Evolutionary conservation across 345 rosid genomes (phyloP), one percentile per base, ranked within the genome.

Genomic region (Gossypium sturtianum): DNA sequence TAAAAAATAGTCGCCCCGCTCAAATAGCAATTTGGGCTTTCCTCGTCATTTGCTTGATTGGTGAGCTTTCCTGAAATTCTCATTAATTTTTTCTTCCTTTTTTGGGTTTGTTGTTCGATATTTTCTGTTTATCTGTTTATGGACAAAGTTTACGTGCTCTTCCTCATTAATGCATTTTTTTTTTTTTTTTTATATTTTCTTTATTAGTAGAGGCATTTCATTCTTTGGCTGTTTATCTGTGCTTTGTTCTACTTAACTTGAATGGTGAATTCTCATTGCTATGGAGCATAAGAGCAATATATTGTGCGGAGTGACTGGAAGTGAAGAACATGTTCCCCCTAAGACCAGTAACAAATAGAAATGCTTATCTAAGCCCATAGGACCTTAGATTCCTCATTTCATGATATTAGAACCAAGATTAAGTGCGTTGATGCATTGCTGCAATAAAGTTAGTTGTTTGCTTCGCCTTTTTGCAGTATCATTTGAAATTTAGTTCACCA

Each of bases 1-100:
- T 91, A 88, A 93, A 84, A 78, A 89, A 89, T 81, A 76, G 86
- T 77, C 92, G 87, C 72, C 78, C 89, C 9, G 75, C 80, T 77
- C 85, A 83, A 66, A 71, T 89, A 56, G 73, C 84, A 45, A 66
- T 90, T 70, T 90, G 79, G 82, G 58, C 84, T 72, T 77, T 85
- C 71, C 66, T 91, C 80, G 67, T 89, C 61, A 70, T 93, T 79
- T 84, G 85, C 86, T 75, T 93, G 73, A 83, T 91, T 61, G 92
- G 94, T 91, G 82, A 89, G 83, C 65, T 74, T 73, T 58, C 66
- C 71, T 53, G 15, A 45, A 71, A 29, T 12, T 25, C 4, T 2
- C 20, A 49, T 49, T 49, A 19, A 2, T 45, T 6, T 44, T 25
- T 51, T 51, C 9, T 3, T 53, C 13, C 11, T 8, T 38, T n/a